phyloP scores from a whole-genome alignment of 208 protist genomes.

The Leishmania major region DNA sequence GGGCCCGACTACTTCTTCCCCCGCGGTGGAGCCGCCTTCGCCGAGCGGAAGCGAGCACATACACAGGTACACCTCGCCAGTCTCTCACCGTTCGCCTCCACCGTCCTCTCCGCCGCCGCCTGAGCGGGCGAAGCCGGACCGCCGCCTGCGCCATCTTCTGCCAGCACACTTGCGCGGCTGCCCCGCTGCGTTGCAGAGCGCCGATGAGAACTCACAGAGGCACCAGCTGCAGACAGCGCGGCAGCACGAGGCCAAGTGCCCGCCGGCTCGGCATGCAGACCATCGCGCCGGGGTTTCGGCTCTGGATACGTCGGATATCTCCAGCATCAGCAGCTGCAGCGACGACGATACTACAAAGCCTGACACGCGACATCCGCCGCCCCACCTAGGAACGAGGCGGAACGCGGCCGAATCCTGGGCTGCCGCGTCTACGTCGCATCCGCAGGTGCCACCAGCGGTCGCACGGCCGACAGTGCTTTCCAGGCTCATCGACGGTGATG shows the following conservation, averaged over 20 bases:
- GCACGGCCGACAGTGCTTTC: background rate
- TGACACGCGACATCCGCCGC: background rate
- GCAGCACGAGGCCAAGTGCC: background rate
- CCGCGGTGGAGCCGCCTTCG: background rate
- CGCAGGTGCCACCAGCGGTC: background rate
- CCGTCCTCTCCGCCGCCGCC: background rate
- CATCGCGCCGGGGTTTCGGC: background rate
- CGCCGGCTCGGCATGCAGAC: background rate
- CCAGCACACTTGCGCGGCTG: slow-evolving; percentile 25
- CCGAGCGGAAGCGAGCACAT: background rate
- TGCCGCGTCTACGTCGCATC: background rate
- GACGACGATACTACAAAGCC: background rate
- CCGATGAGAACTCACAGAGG: background rate
- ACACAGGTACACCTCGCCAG: too few relatives aligned
- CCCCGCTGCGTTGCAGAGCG: background rate
- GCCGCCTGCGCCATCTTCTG: slow-evolving; percentile 49
- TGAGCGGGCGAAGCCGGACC: slow-evolving; percentile 27
- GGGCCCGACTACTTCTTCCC: background rate
- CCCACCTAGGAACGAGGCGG: background rate
- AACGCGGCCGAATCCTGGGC: background rate
- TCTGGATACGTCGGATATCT: slow-evolving; percentile 7
- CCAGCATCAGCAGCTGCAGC: slow-evolving; percentile 20
- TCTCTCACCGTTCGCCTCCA: background rate
- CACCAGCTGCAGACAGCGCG: background rate
- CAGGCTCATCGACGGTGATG: background rate